These are phyloP conservation scores for Aspergillus cejpii DNA, from an alignment of 2,329 filamentous ascomycete genomes.

Conservation along the genomic window DNA sequence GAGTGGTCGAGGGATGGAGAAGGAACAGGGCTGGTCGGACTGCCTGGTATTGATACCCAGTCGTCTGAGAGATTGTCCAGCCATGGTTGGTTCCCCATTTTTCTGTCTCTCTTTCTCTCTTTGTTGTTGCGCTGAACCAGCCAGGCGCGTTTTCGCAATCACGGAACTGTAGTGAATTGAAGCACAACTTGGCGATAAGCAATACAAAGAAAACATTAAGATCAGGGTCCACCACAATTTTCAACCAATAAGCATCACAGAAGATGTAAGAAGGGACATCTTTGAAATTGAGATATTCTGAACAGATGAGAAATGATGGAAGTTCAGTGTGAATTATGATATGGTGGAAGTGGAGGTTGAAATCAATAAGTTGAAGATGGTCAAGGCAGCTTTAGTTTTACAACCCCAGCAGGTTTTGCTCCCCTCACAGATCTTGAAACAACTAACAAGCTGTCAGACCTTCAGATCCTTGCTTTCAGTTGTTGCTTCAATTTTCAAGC, in stretches of 20 bases:
- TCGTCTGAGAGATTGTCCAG: conserved; percentile 41
- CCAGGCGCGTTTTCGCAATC: conserved; percentile 19
- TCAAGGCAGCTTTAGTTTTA: conserved; percentile 17
- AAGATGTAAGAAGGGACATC: neutral
- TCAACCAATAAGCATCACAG: conserved; percentile 5
- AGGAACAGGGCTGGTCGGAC: conserved; percentile 30
- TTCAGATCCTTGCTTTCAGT: no score
- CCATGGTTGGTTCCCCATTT: conserved; percentile 37
- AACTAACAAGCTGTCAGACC: no score
- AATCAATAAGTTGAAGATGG: conserved; percentile 15
- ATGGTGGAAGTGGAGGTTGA: conserved; percentile 11
- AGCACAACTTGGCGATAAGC: conserved; percentile 12
- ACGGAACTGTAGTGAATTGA: conserved; percentile 15
- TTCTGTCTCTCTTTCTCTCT: conserved; percentile 7
- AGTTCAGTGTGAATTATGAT: conserved; percentile 2
- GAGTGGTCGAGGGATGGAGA: conserved; percentile 20
- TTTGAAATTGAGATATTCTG: neutral
- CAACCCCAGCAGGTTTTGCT: conserved; percentile 11
- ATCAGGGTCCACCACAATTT: conserved; percentile 10
- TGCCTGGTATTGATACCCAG: conserved; percentile 36
- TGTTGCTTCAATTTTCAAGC: no score
- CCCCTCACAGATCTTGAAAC: neutral
- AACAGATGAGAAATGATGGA: no score
- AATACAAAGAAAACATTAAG: conserved; percentile 14
- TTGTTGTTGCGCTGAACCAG: conserved; percentile 7